Conservation (phyloP, 805 yeast genomes). For the Ogataea salicorniae region DNA sequence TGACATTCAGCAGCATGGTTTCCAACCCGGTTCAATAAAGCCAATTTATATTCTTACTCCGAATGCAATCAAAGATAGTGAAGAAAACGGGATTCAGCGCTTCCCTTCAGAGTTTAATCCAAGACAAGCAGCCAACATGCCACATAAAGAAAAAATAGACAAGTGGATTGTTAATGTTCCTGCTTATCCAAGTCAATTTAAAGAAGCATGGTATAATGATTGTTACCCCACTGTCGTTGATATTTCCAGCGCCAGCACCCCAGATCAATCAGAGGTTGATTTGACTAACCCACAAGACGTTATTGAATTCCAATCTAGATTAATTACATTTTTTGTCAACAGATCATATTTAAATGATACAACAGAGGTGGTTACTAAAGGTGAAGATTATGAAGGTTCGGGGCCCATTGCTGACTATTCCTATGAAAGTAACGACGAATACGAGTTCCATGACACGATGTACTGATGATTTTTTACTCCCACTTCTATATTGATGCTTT, state of each 20-base stretch:
- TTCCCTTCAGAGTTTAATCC: conserved; percentile 57
- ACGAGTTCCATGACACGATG: conserved; percentile 16
- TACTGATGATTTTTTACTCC: conserved; percentile 3
- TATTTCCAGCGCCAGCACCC: conserved; percentile 21
- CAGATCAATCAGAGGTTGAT: conserved; percentile 22
- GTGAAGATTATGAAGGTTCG: conserved; percentile 17
- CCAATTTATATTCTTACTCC: background rate
- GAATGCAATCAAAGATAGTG: background rate
- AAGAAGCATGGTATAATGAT: conserved; percentile 32
- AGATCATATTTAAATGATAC: conserved; percentile 32
- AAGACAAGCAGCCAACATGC: conserved; percentile 57
- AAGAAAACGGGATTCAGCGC: conserved; percentile 7
- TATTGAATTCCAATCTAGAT: conserved; percentile 48
- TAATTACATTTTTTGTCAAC: conserved; percentile 42
- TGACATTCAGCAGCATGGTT: background rate
- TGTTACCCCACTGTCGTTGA: conserved; percentile 47
- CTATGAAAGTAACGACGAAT: conserved; percentile 15
- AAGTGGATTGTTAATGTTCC: conserved; percentile 63
- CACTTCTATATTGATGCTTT: background rate
- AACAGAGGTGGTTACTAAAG: conserved; percentile 18
- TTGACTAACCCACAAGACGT: conserved; percentile 41
- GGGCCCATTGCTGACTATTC: conserved; percentile 14
- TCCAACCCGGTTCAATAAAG: background rate
- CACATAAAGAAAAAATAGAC: conserved; percentile 58
- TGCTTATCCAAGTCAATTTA: conserved; percentile 26